Percentiles rank a stretch among this genome's conserved stretches.
Evolutionary conservation across 2,329 filamentous ascomycete genomes (phyloP).

Genomic region (Arthrocladium fulminans): DNA sequence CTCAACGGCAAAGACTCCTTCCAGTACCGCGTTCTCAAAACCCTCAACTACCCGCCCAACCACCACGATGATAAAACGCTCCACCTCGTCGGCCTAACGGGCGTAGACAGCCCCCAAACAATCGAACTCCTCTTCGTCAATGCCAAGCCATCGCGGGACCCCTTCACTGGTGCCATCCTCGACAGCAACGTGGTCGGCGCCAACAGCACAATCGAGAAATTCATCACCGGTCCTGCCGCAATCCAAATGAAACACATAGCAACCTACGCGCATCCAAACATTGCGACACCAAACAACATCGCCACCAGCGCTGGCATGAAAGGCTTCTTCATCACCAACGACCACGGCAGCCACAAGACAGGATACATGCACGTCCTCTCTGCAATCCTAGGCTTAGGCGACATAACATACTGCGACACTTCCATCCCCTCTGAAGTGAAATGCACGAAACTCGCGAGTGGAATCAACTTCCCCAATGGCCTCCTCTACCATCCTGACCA

Average conservation of each 20-base stretch:
- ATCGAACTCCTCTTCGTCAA: conserved; percentile 27
- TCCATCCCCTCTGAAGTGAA: background rate
- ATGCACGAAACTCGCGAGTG: conserved; percentile 15
- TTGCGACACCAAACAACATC: conserved; percentile 31
- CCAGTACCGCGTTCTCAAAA: conserved; percentile 19
- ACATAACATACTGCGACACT: conserved; percentile 23
- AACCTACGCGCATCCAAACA: conserved; percentile 23
- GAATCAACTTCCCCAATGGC: conserved; percentile 28
- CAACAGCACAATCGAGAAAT: conserved; percentile 32
- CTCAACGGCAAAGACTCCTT: conserved; percentile 8
- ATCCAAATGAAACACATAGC: conserved; percentile 28
- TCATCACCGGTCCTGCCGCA: conserved; percentile 24
- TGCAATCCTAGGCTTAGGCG: conserved; percentile 13
- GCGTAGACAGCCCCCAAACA: conserved; percentile 20
- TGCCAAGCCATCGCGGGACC: conserved; percentile 27
- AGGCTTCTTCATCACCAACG: conserved; percentile 32
- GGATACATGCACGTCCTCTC: conserved; percentile 22
- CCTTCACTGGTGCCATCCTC: conserved; percentile 25
- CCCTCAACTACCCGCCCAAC: conserved; percentile 16
- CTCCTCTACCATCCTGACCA: conserved; percentile 25
- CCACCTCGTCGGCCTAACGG: conserved; percentile 24
- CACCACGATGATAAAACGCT: conserved; percentile 28
- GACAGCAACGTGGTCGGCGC: conserved; percentile 27
- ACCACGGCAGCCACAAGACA: conserved; percentile 27
- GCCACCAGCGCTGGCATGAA: conserved; percentile 24